Percentiles rank a stretch among this genome's conserved stretches.
Evolutionary conservation across 2,329 filamentous ascomycete species (phyloP).

Genomic region (Trichoderma citrinoviride): DNA sequence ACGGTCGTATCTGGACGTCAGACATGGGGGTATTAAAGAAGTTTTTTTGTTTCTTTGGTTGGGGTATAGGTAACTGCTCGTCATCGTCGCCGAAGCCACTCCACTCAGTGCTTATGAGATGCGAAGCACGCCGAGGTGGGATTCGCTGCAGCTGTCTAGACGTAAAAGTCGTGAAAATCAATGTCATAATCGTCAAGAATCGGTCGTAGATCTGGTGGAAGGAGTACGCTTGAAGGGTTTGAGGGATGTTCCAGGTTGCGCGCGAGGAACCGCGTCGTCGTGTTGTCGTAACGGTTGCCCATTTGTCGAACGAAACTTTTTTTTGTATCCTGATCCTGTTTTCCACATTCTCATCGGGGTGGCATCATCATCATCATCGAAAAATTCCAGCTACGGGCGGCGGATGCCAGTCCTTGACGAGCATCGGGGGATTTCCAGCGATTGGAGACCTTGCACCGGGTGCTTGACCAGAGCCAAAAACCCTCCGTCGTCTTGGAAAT

Average conservation of each 20-base stretch:
- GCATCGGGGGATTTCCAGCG: background rate
- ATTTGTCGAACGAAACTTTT: slow-evolving; percentile 39
- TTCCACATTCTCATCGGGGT: slow-evolving; percentile 40
- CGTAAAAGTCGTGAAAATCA: slow-evolving; percentile 45
- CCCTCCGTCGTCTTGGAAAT: slow-evolving; percentile 27
- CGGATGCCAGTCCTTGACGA: background rate
- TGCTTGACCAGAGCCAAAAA: slow-evolving; percentile 24
- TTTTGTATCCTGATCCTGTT: slow-evolving; percentile 41
- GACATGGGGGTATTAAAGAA: slow-evolving; percentile 39
- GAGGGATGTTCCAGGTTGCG: slow-evolving; percentile 31
- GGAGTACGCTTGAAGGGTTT: slow-evolving; percentile 34
- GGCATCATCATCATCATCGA: slow-evolving; percentile 43
- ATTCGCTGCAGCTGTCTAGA: slow-evolving; percentile 45
- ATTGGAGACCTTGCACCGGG: background rate
- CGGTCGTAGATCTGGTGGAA: slow-evolving; percentile 37
- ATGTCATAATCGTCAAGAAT: slow-evolving; percentile 47
- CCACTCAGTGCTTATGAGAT: slow-evolving; percentile 32
- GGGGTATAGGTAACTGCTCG: slow-evolving; percentile 40
- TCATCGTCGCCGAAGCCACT: slow-evolving; percentile 39
- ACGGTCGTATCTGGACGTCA: slow-evolving; percentile 36
- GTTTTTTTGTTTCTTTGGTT: slow-evolving; percentile 22
- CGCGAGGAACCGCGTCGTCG: slow-evolving; percentile 33
- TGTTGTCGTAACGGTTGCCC: slow-evolving; percentile 42
- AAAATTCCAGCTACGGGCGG: slow-evolving; percentile 26
- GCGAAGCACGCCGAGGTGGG: slow-evolving; percentile 33